phyloP scores from a whole-genome alignment of 2,329 filamentous ascomycete genomes.

The Aurifilum marmelostoma region DNA sequence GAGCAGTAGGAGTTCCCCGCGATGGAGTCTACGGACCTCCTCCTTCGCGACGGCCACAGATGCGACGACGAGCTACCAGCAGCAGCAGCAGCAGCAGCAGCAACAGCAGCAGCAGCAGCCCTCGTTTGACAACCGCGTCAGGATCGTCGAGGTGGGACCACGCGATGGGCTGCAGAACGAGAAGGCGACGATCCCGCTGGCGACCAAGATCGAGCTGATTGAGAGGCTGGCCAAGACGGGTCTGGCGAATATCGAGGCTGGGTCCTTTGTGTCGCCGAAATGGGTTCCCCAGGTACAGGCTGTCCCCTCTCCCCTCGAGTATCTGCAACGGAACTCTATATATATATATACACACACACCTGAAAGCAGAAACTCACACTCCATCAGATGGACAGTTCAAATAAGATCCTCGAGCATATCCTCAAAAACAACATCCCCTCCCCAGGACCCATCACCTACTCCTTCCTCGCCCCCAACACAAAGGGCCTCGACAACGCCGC shows the following conservation, averaged over 20 bases:
- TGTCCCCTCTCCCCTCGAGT: no score
- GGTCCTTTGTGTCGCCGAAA: conserved; percentile 81
- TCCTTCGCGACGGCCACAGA: conserved; percentile 47
- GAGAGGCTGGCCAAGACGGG: conserved; percentile 70
- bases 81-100: conserved; percentile 30
- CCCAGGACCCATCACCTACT: conserved; percentile 66
- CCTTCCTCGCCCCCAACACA: conserved; percentile 78
- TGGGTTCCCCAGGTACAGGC: conserved; percentile 76
- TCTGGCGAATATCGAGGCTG: conserved; percentile 74
- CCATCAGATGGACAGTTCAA: conserved; percentile 75
- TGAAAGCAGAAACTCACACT: no score
- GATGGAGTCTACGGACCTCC: conserved; percentile 37
- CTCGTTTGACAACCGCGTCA: conserved; percentile 50
- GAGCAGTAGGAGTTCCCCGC: conserved; percentile 12
- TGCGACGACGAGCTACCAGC: conserved; percentile 25
- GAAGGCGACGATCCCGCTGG: conserved; percentile 69
- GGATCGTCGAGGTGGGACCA: conserved; percentile 81
- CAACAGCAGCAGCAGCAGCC: conserved; percentile 29
- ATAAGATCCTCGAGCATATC: conserved; percentile 72
- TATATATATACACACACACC: no score
- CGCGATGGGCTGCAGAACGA: conserved; percentile 89
- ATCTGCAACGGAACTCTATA: no score
- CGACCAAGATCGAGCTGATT: conserved; percentile 78
- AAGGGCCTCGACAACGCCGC: conserved; percentile 71
- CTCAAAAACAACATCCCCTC: conserved; percentile 61